phyloP scores from a whole-genome alignment of 176 grass and related monocot species.

The Cocos nucifera region DNA sequence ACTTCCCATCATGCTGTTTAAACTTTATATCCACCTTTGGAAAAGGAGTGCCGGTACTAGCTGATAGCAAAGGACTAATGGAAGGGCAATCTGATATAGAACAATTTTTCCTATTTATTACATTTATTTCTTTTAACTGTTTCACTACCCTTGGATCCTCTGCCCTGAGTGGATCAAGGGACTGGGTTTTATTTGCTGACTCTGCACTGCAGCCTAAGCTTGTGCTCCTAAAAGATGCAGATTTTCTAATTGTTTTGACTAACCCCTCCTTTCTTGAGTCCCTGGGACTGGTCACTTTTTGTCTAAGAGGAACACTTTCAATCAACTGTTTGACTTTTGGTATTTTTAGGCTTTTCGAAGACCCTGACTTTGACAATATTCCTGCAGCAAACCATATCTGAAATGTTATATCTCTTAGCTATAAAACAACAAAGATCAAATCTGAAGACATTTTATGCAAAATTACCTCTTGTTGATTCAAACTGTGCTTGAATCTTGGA shows the following conservation, averaged over 20 bases:
- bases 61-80: constrained; percentile 14
- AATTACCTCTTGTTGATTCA: constrained; percentile 41
- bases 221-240: constrained; percentile 53
- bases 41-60: constrained; percentile 18
- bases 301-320: constrained; percentile 51
- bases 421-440: constrained; percentile 6
- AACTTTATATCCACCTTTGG: constrained; percentile 37
- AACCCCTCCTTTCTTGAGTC: constrained; percentile 39
- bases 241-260: constrained; percentile 41
- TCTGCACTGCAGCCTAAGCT: constrained; percentile 27
- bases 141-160: constrained; percentile 44
- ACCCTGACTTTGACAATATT: constrained; percentile 52
- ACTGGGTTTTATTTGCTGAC: constrained; percentile 28
- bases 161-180: constrained; percentile 19
- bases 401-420: constrained; percentile 6
- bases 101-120: constrained; percentile 36
- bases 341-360: constrained; percentile 82
- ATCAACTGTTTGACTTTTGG: constrained; percentile 88
- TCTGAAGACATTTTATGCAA: background rate
- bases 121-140: constrained; percentile 21
- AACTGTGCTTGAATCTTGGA: constrained; percentile 25
- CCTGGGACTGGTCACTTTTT: constrained; percentile 39
- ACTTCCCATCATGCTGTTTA: constrained; percentile 24
- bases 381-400: constrained; percentile 35
- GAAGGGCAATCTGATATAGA: constrained; percentile 49